Base-by-base conservation (phyloP, 108 stramenopile genomes). In the Nitzschia sp. region DNA sequence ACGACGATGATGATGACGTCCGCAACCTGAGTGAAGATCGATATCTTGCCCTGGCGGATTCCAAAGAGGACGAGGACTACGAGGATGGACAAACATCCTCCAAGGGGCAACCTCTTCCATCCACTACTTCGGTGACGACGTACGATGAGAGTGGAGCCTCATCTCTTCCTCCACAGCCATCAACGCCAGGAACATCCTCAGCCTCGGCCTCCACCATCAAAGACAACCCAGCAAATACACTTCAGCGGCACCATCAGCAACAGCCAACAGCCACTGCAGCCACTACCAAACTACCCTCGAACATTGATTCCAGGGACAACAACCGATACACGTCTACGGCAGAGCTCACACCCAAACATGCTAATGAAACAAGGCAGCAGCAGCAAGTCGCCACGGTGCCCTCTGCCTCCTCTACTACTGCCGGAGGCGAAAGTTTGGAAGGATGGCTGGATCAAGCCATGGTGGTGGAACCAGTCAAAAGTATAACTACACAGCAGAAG, bases 391-490 rank as follows among this genome's bases (percentile, higher is more conserved):
- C 21, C 19, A 15, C 41, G 9, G 41, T 9, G 9, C 13, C 13
- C 41, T 13, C 13, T 9, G 41, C 13, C 41, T 9, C 9, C 9
- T 9, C 13, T 44, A 15, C 13, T 13, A 9, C 13, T 9, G 41
- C 13, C 15, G 15, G 41, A 44, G 41, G 41, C 13, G 28, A 36
- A 15, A 44, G 45, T 25, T 27, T 61, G 23, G 60, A 61, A 34
- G 60, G 45, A 22, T 61, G 60, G 60, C 23, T 61, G 60, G 60
- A 61, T 44, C 23, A 61, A 25, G 60, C 60, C 60, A 41, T 61
- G 60, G 15, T 9, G 41, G 9, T 9, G 41, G 15, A 44, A 15
- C 35, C 19, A 25, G 41, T 31, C 3, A n/a, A 28, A 28, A 32
- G 31, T 11, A 41, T 41, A 13, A 41, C 13, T 6, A 6, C 13